A percentile compares a stretch with the other conserved stretches of the same genome.
Evolutionary conservation across 2,329 filamentous ascomycete genomes (phyloP).

Genomic region (Aspergillus quadricinctus): DNA sequence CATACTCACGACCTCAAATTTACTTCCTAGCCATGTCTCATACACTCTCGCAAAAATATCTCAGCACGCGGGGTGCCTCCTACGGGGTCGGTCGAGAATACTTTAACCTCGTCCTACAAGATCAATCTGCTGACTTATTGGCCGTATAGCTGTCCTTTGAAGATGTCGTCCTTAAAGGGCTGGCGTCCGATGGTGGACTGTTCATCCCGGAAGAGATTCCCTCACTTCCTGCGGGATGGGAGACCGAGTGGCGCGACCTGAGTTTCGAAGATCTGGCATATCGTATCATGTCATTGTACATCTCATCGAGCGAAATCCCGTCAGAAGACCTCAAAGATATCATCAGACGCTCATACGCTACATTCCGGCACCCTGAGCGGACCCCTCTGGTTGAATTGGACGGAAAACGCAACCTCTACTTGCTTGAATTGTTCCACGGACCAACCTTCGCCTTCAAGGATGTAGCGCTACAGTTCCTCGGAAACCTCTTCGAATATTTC

Average conservation of each 20-base stretch:
- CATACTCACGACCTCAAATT: not conserved
- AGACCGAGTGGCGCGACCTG: conserved; percentile 24
- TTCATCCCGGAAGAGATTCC: conserved; percentile 68
- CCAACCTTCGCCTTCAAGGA: conserved; percentile 97
- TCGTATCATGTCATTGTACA: conserved; percentile 81
- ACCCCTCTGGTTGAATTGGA: conserved; percentile 78
- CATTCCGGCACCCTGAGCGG: conserved; percentile 74
- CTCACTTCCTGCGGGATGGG: conserved; percentile 17
- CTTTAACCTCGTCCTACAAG: not conserved
- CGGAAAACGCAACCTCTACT: conserved; percentile 65
- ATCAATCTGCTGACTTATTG: conserved; percentile 8
- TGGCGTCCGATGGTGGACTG: conserved; percentile 80
- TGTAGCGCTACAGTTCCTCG: conserved; percentile 85
- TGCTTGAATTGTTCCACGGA: conserved; percentile 94
- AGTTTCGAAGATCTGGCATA: conserved; percentile 48
- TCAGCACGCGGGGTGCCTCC: conserved; percentile 30
- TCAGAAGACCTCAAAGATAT: conserved; percentile 73
- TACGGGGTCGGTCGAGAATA: conserved; percentile 22
- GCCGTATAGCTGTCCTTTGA: conserved; percentile 67
- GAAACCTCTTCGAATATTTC: conserved; percentile 70
- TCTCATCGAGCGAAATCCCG: conserved; percentile 79
- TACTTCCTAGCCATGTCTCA: conserved; percentile 19
- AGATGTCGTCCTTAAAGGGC: conserved; percentile 82
- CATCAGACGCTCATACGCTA: conserved; percentile 79
- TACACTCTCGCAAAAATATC: conserved; percentile 29